Base-by-base conservation (phyloP, 1,284 basidiomycete genomes). In the Marasmius oreades region DNA sequence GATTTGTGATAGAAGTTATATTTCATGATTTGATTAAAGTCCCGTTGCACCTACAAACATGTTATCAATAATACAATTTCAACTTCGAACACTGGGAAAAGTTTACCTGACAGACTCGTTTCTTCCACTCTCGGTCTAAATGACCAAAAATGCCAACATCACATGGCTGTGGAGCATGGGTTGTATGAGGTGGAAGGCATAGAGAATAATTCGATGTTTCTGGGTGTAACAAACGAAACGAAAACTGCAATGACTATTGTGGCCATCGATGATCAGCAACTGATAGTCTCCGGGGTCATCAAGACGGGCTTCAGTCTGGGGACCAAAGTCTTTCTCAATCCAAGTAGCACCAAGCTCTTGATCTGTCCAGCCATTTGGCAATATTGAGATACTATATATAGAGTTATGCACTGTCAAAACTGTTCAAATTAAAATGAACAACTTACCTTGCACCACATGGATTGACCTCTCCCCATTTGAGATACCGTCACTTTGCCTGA, bases 311-410 rank as follows among this genome's bases (percentile, higher is more conserved):
- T 55, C 57, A 12, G 69, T 66, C 11, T 60, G 37, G 2, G 72
- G 73, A 5, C 72, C 61, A 55, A 78, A 70, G 52, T 68, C 63
- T 64, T 67, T 61, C 47, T 68, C 54, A 33, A 78, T 61, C 75
- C 74, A 78, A 11, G 62, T 47, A 0, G 42, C 8, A 14, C 72
- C 67, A 16, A 74, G 61, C 31, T 70, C 67, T 20, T 73, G 62
- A 48, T 74, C 70, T 5, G 74, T 78, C 76, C 74, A 78, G 2
- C 77, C 73, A 48, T 74, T 76, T 4, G 55, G 59, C 1, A 71
- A 72, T 18, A 43, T 33, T 1, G 62, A 64, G n/a, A 67, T 61
- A 52, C 66, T 71, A 11, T 48, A 34, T 20, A 16, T 48, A 48
- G n/a, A 47, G 18, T 20, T 12, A 16, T 31, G 47, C 5, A 16